phyloP scores from a whole-genome alignment of 2,329 filamentous ascomycete species.

The Sarocladium kiliense region DNA sequence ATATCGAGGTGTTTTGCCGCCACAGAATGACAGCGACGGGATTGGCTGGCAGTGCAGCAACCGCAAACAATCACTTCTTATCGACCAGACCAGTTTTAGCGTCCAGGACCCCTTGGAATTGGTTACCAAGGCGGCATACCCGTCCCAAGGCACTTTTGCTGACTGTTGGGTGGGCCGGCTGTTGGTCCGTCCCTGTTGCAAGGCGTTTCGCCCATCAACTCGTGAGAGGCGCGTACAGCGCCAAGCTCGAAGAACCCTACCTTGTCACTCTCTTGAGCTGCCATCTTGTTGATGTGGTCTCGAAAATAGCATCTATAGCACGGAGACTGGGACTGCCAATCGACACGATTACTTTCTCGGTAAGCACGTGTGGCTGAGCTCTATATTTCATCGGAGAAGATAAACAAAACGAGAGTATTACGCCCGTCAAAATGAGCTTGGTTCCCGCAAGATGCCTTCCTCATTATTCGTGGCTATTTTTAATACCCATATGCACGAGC shows the following conservation, averaged over 20 bases:
- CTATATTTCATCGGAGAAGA: not conserved
- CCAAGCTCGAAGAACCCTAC: not conserved
- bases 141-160: not conserved
- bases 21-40: too few relatives aligned
- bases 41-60: not conserved
- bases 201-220: not conserved
- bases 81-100: not conserved
- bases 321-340: not conserved
- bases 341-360: not conserved
- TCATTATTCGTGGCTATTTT: not conserved
- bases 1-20: not conserved
- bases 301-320: not conserved
- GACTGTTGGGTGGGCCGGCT: not conserved
- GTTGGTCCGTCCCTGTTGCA: not conserved
- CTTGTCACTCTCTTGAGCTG: not conserved
- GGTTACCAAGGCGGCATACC: not conserved
- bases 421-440: not conserved
- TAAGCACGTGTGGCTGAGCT: not conserved
- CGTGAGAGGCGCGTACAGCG: not conserved
- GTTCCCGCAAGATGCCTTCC: not conserved
- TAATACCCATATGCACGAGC: not conserved
- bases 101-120: not conserved
- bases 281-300: not conserved
- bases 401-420: not conserved
- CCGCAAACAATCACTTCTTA: not conserved